Evolutionary conservation across 495 filamentous ascomycete genomes (phyloP), one percentile per base, ranked within the genome.

Genomic region (Penicillium longicatenatum): DNA sequence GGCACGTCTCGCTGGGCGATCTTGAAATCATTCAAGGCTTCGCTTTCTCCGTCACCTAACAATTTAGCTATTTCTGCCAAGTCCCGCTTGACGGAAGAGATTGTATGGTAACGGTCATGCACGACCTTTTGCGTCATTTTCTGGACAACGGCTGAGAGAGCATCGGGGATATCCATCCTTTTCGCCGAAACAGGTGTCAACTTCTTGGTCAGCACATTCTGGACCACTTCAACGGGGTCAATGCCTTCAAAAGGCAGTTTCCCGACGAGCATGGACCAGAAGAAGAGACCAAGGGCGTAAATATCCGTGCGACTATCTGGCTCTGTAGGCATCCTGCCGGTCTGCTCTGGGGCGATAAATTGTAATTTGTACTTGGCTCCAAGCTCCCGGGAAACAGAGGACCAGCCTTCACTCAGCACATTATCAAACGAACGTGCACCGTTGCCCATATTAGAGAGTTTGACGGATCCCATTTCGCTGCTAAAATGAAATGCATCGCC

Each of bases 331-430:
- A 95, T 87, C 16, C 92, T 85, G 22, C 92, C 92, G 14, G 92
- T 97, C 77, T 96, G 92, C 62, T 97, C 92, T 0, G 92, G 91
- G 43, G 90, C 91, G 68, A 97, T 92, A 64, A 87, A 95, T 55
- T 91, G 84, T 20, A 97, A 75, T 71, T 94, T 95, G 61, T 90
- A 87, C 66, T 89, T 89, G 24, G 90, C 87, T 0, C 91, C 92
- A 35, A 90, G 72, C 67, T 94, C 89, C 39, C 85, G 84, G 5
- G 88, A 91, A 39, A 96, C 76, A 2, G 86, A 79, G 8, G 86
- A 88, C 92, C 92, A 97, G 42, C 91, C 91, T 46, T 87, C 86
- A 62, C 88, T 91, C 39, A 97, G 76, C 17, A 91, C 89, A 74
- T 94, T 87, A 72, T 97, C 92, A 63, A 96, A 95, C 5, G 91